Conservation (phyloP, 345 rosid genomes). For the Hibiscus mutabilis region DNA sequence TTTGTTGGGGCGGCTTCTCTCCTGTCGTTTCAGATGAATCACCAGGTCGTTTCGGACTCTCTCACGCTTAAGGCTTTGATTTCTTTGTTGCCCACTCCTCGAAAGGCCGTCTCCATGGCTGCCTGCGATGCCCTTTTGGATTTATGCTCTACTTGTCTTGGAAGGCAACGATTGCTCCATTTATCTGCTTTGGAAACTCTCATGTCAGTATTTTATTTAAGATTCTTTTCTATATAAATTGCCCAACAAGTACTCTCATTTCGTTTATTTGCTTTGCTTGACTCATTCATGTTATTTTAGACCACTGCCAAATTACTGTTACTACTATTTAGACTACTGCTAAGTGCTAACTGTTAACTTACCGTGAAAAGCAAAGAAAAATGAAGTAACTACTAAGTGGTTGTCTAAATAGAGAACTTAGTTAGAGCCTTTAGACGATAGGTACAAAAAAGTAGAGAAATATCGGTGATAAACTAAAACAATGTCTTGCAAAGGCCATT, state of each 20-base stretch:
- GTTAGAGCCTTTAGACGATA: not conserved
- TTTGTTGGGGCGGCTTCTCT: slow-evolving; percentile 40
- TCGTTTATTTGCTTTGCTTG: not conserved
- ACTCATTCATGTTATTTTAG: not conserved
- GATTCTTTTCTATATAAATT: not conserved
- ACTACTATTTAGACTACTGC: not conserved
- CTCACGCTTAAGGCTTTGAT: slow-evolving; percentile 31
- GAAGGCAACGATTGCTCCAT: slow-evolving; percentile 31
- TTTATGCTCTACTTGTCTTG: slow-evolving; percentile 39
- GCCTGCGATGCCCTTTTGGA: slow-evolving; percentile 40
- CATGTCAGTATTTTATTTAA: slow-evolving; percentile 29
- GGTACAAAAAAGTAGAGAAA: not conserved
- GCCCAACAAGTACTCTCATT: not conserved
- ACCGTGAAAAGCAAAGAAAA: not conserved
- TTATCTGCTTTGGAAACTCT: slow-evolving; percentile 33
- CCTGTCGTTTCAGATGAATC: slow-evolving; percentile 30
- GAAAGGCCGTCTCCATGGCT: not conserved
- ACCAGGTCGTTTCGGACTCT: slow-evolving; percentile 30
- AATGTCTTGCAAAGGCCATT: not conserved
- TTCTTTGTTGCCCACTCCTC: slow-evolving; percentile 18
- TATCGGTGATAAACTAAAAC: not conserved
- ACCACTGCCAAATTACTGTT: not conserved
- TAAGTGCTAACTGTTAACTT: too few species aligned
- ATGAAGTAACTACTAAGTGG: not conserved
- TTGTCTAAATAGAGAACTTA: not conserved